Base-by-base conservation (phyloP, 1,139 yeast species). In the Yamadazyma blattariae region DNA sequence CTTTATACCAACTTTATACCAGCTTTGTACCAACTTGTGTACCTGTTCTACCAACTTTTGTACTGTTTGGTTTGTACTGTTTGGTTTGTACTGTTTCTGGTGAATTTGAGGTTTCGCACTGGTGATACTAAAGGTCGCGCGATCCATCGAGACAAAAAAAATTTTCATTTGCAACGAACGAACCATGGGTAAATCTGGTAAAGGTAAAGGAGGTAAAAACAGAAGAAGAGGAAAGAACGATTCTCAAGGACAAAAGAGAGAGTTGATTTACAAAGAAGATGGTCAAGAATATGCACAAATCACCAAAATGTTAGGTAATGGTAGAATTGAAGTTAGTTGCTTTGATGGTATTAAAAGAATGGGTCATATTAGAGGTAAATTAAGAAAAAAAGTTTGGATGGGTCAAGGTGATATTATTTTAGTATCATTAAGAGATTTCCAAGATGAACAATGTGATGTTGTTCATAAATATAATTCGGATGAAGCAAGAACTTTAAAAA, bases 301-400 rank as follows among this genome's bases (percentile, higher is more conserved):
- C 59, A 81, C 94, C 62, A 92, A 90, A 67, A 90, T 94, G 97
- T 79, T 94, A 54, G 99, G 99, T 62, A 90, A 90, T 60, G 98
- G 98, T 50, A 82, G 98, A 67, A 81, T 94, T 38, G 96, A 90
- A 64, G 97, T 95, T 38, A 65, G 80, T 37, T 94, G 98, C 68
- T 94, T 92, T 57, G 98, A 94, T 59, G 96, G 96, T 47, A 72
- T 74, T 50, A 88, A 82, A 61, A 82, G 99, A 72, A 78, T 88
- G 79, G 97, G 96, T 14, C 98, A 92, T 61, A 94, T 94, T 57
- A 86, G 99, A 75, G 99, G 99, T 52, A 94, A 94, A 64, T 79
- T 94, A 71, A 86, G 99, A 77, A 94, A 94, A 82, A 92, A 92
- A 79, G 97, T 90, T 44, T 94, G 99, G 99, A 90, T 94, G 88